A percentile compares a stretch with the other conserved stretches of the same genome.
These are phyloP conservation scores for Stygiomarasmius scandens DNA, from an alignment of 1,284 basidiomycete genomes.

Conservation along the genomic window DNA sequence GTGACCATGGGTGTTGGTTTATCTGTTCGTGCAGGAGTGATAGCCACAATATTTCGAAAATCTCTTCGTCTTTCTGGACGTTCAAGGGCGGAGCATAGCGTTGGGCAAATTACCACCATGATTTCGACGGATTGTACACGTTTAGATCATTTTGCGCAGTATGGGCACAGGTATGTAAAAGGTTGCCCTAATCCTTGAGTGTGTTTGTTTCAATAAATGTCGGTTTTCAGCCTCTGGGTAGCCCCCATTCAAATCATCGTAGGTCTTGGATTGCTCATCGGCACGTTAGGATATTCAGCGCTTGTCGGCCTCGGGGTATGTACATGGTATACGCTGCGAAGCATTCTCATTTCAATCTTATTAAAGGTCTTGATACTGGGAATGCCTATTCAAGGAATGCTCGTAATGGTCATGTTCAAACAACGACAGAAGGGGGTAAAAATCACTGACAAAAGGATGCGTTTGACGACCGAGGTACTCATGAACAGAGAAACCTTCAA, in stretches of 20 bases:
- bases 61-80: slow-evolving; percentile 70
- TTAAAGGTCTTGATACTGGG: slow-evolving; percentile 56
- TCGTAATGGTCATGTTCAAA: slow-evolving; percentile 66
- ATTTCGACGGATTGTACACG: slow-evolving; percentile 64
- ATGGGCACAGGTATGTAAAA: slow-evolving; percentile 56
- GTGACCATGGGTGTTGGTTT: slow-evolving; percentile 57
- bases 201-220: too few species aligned
- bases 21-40: slow-evolving; percentile 55
- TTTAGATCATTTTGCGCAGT: slow-evolving; percentile 49
- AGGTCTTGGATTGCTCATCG: slow-evolving; percentile 67
- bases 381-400: slow-evolving; percentile 64
- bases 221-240: slow-evolving; percentile 53
- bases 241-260: slow-evolving; percentile 63
- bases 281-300: slow-evolving; percentile 70
- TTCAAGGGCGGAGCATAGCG: slow-evolving; percentile 59
- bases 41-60: slow-evolving; percentile 73
- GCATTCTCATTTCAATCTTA: too few species aligned
- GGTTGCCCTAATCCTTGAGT: too few species aligned
- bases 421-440: slow-evolving; percentile 68
- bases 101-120: slow-evolving; percentile 69
- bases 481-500: too few species aligned
- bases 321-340: too few species aligned
- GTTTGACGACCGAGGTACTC: slow-evolving; percentile 69
- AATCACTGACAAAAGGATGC: slow-evolving; percentile 72
- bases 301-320: slow-evolving; percentile 71